Evolutionary conservation across 2,329 filamentous ascomycete species (phyloP), one percentile per base, ranked within the genome.

Genomic region (Nemania sp.): DNA sequence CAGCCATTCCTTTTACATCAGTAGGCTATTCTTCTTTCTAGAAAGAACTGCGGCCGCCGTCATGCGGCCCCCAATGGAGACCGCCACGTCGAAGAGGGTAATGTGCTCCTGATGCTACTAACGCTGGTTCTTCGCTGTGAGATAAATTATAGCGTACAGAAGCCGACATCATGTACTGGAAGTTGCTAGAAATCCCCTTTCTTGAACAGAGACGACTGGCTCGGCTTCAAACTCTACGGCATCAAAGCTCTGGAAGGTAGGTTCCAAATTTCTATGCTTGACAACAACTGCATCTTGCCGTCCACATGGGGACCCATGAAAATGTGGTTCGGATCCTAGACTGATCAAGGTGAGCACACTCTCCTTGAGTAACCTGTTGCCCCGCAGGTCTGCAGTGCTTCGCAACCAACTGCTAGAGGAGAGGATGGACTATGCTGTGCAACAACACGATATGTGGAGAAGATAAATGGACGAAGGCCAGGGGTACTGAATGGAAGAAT

Each of bases 11-110:
- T 60, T 67, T 65, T 66, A 67, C 58, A 61, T 60, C 48, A 56
- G 64, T 66, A 65, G 54, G 39, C 68, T 58, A 62, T 67, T 61
- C 65, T 64, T 63, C 59, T 64, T 57, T 59, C 57, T 68, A 67
- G 69, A 69, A 68, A 65, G 67, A 68, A 63, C 67, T 52, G 64
- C 66, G 69, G 67, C 67, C 70, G 65, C 65, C 53, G 59, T 46
- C 46, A 62, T 62, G 66, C 65, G 67, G 63, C 70, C 68, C 60
- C 61, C 57, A 53, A 69, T 68, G 69, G 68, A 62, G 68, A 69
- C 67, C 70, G 70, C 71, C 71, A 73, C 71, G 71, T 73, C 71
- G 71, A 71, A 62, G 66, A 63, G 55, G 65, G 62, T 62, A 62
- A 63, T 68, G 63, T 71, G 63, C 67, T 67, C 67, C 65, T 67